These are phyloP conservation scores for Phytophthora nicotianae DNA, from an alignment of 352 stramenopile species.

Conservation along the genomic window DNA sequence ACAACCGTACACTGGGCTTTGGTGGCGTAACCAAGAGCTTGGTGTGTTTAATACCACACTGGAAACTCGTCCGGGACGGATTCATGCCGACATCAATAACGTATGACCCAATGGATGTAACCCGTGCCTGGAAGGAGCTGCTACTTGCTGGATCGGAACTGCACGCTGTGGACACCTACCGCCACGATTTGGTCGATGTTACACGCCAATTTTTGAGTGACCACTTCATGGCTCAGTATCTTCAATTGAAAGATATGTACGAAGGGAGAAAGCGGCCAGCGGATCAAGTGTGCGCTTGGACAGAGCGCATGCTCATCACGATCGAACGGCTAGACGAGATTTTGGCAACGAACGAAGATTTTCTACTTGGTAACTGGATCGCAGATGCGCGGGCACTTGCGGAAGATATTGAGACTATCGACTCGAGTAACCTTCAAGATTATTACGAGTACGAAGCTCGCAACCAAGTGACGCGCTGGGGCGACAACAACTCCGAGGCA, in stretches of 20 bases:
- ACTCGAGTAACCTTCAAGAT: slow-evolving; percentile 29
- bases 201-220: slow-evolving; percentile 79
- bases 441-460: slow-evolving; percentile 87
- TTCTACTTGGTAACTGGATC: slow-evolving; percentile 77
- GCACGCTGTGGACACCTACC: slow-evolving; percentile 55
- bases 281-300: slow-evolving; percentile 45
- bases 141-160: slow-evolving; percentile 50
- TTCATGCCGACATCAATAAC: slow-evolving; percentile 81
- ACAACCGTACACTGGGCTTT: slow-evolving; percentile 71
- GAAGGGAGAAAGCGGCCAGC: slow-evolving; percentile 31
- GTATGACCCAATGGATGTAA: slow-evolving; percentile 72
- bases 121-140: slow-evolving; percentile 61
- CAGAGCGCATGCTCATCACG: slow-evolving; percentile 49
- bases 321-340: slow-evolving; percentile 70
- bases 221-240: slow-evolving; percentile 61
- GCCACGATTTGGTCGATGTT: slow-evolving; percentile 83
- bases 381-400: slow-evolving; percentile 57
- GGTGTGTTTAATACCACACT: slow-evolving; percentile 69
- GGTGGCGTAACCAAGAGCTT: slow-evolving; percentile 82
- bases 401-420: slow-evolving; percentile 20
- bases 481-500: slow-evolving; percentile 74
- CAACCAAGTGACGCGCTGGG: slow-evolving; percentile 83
- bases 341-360: slow-evolving; percentile 67
- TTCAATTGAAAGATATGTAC: slow-evolving; percentile 63
- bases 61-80: slow-evolving; percentile 59